Conservation (phyloP, 1,284 basidiomycete species). For the Puccinia polysora region DNA sequence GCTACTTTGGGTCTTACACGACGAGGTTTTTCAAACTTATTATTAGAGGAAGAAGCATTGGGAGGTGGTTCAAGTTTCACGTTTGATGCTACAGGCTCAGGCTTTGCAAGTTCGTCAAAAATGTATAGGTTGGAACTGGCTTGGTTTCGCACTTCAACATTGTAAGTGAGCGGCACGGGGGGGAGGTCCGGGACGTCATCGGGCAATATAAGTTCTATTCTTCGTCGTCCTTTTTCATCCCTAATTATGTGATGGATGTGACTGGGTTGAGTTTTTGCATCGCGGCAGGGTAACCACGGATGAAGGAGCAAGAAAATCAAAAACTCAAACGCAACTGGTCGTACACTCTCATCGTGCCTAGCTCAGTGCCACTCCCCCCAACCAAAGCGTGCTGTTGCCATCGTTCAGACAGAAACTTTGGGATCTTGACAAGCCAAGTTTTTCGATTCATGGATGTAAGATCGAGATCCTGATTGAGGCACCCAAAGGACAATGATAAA, state of each 20-base stretch:
- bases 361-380: background rate
- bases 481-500: background rate
- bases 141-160: constrained; percentile 34
- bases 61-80: constrained; percentile 39
- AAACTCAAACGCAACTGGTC: constrained; percentile 21
- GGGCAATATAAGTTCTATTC: constrained; percentile 30
- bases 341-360: constrained; percentile 34
- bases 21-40: constrained; percentile 42
- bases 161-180: constrained; percentile 11
- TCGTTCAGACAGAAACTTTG: constrained; percentile 42
- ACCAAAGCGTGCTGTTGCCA: constrained; percentile 33
- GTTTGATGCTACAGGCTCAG: constrained; percentile 45
- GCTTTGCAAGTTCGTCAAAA: constrained; percentile 50
- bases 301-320: background rate
- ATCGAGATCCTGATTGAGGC: constrained; percentile 25
- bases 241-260: background rate
- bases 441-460: background rate
- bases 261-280: no score
- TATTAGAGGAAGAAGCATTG: constrained; percentile 33
- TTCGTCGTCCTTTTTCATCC: background rate
- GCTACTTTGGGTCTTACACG: constrained; percentile 46
- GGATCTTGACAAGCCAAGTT: constrained; percentile 43
- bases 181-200: constrained; percentile 20
- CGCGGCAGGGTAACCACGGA: background rate
- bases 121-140: constrained; percentile 48